Evolutionary conservation across 129 eudicot species (phyloP), one percentile per base, ranked within the genome.

Genomic region (Ambrosia trifida): DNA sequence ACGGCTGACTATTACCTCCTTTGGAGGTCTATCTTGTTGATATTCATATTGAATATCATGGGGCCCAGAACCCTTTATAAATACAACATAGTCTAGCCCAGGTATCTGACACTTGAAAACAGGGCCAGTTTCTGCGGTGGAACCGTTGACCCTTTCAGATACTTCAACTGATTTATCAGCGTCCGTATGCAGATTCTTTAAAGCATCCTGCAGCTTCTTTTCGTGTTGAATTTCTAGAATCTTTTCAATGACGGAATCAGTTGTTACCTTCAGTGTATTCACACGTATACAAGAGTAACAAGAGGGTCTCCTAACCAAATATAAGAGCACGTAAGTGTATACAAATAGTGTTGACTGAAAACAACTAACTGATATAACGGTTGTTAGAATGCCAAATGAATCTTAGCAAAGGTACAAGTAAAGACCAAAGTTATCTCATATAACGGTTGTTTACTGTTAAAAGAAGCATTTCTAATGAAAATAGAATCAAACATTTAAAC

Each of bases 211-310:
- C 70, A 49, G 60, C 66, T 74, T 68, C 36, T 63, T 78, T 70
- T 79, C 77, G 45, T 62, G 60, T 61, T 86, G 93, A 78, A 83
- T 81, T 58, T 66, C 76, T 52, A 56, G 38, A 72, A 90, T 83
- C 82, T 94, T 90, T 82, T 87, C 81, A 16, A 85, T 85, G 75
- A 90, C 87, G 53, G 85, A 82, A 74, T 85, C 97, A 41, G 79
- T 78, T 28, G 93, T 94, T 61, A 93, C 68, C 62, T 76, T 85
- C 74, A 85, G 91, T 53, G 88, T 83, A 72, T 94, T 94, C 52
- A 89, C 99, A 68, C 99, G 96, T 45, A 94, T 79, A 83, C 99
- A 94, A 47, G 99, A 87, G 84, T 94, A 94, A 74, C 96, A 79
- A 49, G 97, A 94, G 13, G 99, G 99, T 14, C 79, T 88, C 84